phyloP scores from a whole-genome alignment of 2,329 filamentous ascomycete species.

The Xylaria sp. region DNA sequence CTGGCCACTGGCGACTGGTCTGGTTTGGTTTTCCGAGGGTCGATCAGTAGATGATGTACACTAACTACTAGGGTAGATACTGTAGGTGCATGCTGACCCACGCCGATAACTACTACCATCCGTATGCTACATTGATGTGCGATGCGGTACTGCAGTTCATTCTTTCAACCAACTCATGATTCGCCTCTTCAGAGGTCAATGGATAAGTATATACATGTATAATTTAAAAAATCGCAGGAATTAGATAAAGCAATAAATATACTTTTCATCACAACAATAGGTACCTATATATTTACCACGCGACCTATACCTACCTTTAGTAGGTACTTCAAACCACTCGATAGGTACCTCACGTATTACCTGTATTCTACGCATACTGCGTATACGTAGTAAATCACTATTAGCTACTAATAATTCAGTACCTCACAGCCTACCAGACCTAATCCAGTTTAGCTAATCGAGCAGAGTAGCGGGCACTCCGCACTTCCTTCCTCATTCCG shows the following conservation, averaged over 20 bases:
- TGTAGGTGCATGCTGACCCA: slow-evolving; percentile 19
- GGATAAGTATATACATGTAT: too few species aligned
- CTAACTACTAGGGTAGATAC: background rate
- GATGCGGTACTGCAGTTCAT: background rate
- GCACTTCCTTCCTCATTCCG: slow-evolving; percentile 30
- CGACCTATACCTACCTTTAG: background rate
- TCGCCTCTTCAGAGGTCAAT: background rate
- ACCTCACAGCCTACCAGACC: background rate
- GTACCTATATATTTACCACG: background rate
- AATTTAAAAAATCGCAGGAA: background rate
- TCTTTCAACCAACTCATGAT: background rate
- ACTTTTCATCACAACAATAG: background rate
- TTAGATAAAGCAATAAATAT: background rate
- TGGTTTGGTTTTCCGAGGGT: slow-evolving; percentile 11
- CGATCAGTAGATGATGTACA: too few species aligned
- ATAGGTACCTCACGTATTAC: background rate
- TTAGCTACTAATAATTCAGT: too few species aligned
- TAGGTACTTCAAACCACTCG: background rate
- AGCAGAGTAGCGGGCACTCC: slow-evolving; percentile 22
- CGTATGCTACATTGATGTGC: slow-evolving; percentile 14
- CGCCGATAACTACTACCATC: slow-evolving; percentile 24
- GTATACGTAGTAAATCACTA: background rate
- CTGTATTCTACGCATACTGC: background rate
- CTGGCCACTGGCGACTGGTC: background rate
- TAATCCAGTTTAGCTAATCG: background rate